phyloP scores from a whole-genome alignment of 176 grass and related monocot genomes.

The Aegilops longissima region DNA sequence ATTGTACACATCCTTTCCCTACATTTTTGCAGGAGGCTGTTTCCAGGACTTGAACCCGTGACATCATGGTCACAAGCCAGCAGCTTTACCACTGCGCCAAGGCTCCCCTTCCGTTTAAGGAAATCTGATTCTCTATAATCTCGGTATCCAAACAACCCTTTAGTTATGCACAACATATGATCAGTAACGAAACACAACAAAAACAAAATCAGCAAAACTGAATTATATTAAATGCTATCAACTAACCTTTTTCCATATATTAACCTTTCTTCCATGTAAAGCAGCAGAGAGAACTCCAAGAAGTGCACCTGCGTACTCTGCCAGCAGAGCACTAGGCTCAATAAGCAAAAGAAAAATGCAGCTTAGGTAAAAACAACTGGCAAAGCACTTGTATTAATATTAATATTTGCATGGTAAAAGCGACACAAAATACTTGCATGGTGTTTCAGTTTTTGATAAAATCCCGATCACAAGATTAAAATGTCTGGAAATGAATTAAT shows the following conservation, averaged over 20 bases:
- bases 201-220: background rate
- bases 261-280: slow-evolving; percentile 89
- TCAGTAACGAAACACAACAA: background rate
- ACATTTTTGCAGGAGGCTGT: too few species aligned
- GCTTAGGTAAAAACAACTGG: slow-evolving; percentile 19
- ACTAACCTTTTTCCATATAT: slow-evolving; percentile 86
- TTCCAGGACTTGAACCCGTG: too few species aligned
- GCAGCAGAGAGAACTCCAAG: slow-evolving; percentile 95
- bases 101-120: too few species aligned
- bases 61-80: too few species aligned
- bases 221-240: slow-evolving; percentile 4
- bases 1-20: too few species aligned
- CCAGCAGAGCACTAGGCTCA: slow-evolving; percentile 77
- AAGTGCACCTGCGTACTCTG: slow-evolving; percentile 92
- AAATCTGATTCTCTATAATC: too few species aligned
- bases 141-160: too few species aligned
- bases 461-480: background rate
- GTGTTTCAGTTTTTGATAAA: background rate
- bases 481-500: too few species aligned
- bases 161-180: background rate
- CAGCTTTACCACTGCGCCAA: too few species aligned
- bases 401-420: background rate
- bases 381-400: background rate
- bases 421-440: background rate
- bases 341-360: slow-evolving; percentile 38